Conservation (phyloP, 75 land plant species). For the Ceratopteris richardii region DNA sequence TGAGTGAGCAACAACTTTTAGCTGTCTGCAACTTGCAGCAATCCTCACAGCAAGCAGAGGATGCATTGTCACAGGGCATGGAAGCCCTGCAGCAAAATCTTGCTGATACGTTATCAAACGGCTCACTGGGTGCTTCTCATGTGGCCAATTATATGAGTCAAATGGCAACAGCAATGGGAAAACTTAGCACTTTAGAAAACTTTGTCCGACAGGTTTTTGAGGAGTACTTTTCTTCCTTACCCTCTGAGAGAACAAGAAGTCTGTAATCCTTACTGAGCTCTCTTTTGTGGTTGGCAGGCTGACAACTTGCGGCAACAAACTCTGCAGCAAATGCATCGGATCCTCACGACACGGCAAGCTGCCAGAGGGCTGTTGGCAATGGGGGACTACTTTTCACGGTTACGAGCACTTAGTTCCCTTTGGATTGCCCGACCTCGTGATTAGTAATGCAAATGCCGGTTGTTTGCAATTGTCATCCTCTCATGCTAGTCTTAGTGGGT, state of each 20-base stretch:
- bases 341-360: slow-evolving; percentile 76
- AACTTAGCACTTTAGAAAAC: slow-evolving; percentile 27
- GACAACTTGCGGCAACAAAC: slow-evolving; percentile 77
- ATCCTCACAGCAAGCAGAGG: slow-evolving; percentile 65
- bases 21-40: slow-evolving; percentile 60
- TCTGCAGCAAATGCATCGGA: slow-evolving; percentile 58
- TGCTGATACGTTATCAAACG: slow-evolving; percentile 45
- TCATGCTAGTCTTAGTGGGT: no score
- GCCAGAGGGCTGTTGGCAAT: slow-evolving; percentile 73
- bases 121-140: slow-evolving; percentile 26
- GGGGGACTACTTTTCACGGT: slow-evolving; percentile 85
- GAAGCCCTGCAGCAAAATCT: slow-evolving; percentile 65
- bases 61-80: slow-evolving; percentile 65
- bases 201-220: slow-evolving; percentile 34
- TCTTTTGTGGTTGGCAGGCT: slow-evolving; percentile 58
- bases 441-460: no score
- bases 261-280: no score
- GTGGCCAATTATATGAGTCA: slow-evolving; percentile 36
- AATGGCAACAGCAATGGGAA: slow-evolving; percentile 38
- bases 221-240: background rate
- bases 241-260: no score
- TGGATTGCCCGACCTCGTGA: slow-evolving; percentile 85
- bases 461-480: no score
- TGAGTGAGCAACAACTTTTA: slow-evolving; percentile 67
- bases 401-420: slow-evolving; percentile 68